Percentiles rank a stretch among this genome's conserved stretches.
Conservation (phyloP, 129 eudicot genomes). For the Oenanthe sinensis region DNA sequence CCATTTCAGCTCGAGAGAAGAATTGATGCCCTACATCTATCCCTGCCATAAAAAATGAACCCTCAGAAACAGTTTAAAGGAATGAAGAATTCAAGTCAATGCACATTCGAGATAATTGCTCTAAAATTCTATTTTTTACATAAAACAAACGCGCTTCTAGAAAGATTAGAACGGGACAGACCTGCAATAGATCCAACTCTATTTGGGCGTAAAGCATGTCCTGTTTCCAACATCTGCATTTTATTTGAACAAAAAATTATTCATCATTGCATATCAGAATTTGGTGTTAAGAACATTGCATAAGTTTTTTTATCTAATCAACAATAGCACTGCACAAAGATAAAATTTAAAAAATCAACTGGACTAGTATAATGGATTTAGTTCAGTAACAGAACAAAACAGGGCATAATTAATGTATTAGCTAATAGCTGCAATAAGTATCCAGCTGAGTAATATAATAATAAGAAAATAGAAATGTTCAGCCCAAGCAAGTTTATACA, state of each 20-base stretch:
- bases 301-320: background rate
- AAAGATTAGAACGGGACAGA: constrained; percentile 13
- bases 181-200: constrained; percentile 79
- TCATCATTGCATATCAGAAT: background rate
- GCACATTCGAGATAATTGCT: background rate
- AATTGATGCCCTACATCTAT: constrained; percentile 96
- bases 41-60: constrained; percentile 35
- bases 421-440: background rate
- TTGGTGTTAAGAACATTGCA: background rate
- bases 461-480: background rate
- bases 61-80: background rate
- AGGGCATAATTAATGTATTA: background rate
- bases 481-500: background rate
- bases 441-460: background rate
- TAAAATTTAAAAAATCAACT: background rate
- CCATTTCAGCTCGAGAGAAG: constrained; percentile 95
- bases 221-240: constrained; percentile 52
- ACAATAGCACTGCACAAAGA: background rate
- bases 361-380: background rate
- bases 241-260: background rate
- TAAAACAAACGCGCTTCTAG: background rate
- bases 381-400: background rate
- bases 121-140: background rate
- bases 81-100: background rate
- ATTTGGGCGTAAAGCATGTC: constrained; percentile 22